Conservation (phyloP, 2,329 filamentous ascomycete genomes). For the Fusarium chlamydosporum region DNA sequence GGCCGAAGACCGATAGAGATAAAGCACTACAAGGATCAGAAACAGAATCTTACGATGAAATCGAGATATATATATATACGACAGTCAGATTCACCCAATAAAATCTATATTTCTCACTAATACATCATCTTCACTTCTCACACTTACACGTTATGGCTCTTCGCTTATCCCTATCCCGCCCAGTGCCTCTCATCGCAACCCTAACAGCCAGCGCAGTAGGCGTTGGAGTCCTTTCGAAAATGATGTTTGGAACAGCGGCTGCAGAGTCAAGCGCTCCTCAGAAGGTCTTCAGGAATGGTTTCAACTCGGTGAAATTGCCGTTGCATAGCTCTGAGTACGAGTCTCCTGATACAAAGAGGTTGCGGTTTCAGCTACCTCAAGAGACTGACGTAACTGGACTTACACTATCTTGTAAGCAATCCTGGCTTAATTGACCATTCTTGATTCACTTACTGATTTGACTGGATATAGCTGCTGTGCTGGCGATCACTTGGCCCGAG, state of each 20-base stretch:
- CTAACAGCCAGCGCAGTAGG: constrained; percentile 43
- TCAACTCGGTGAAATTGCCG: constrained; percentile 62
- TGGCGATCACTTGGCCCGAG: constrained; percentile 72
- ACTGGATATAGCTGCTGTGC: constrained; percentile 62
- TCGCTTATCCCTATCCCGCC: constrained; percentile 31
- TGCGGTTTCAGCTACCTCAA: constrained; percentile 69
- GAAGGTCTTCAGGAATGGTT: constrained; percentile 55
- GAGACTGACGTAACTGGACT: constrained; percentile 64
- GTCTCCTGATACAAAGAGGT: constrained; percentile 71
- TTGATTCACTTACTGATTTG: constrained; percentile 1
- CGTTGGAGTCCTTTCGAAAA: constrained; percentile 35
- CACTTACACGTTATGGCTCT: constrained; percentile 31
- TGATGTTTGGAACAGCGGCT: constrained; percentile 43
- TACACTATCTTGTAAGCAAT: constrained; percentile 61
- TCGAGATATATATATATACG: background rate
- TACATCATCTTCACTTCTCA: background rate
- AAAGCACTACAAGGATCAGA: background rate
- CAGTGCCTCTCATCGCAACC: constrained; percentile 44
- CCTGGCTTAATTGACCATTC: background rate
- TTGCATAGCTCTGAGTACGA: constrained; percentile 67
- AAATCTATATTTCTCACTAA: background rate
- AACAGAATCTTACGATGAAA: constrained; percentile 13
- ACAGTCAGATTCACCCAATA: background rate
- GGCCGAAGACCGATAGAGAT: background rate
- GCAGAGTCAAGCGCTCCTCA: constrained; percentile 36